A percentile compares a stretch with the other conserved stretches of the same genome.
These are phyloP conservation scores for Diphasiastrum complanatum DNA, from an alignment of 83 land plant species.

Conservation along the genomic window DNA sequence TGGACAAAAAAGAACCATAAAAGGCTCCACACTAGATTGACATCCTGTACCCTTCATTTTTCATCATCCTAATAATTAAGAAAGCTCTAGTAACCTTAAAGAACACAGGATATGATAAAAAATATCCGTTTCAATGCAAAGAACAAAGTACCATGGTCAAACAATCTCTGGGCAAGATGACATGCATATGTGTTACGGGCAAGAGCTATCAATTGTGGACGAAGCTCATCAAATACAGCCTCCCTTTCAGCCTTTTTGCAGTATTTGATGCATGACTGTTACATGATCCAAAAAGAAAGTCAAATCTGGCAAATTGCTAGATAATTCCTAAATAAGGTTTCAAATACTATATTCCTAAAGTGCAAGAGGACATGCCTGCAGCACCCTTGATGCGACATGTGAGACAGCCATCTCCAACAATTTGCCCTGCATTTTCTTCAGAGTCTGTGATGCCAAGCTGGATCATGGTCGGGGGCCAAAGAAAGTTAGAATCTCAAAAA, in stretches of 20 bases:
- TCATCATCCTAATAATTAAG: not conserved
- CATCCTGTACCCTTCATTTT: not conserved
- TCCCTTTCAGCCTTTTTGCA: conserved; percentile 64
- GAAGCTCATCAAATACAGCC: conserved; percentile 69
- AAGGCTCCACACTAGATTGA: not conserved
- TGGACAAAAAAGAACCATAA: not conserved
- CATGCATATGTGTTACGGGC: conserved; percentile 79
- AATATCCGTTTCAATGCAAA: not conserved
- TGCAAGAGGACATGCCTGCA: conserved; percentile 46
- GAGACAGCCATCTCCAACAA: conserved; percentile 72
- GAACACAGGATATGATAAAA: no score
- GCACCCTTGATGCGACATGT: conserved; percentile 77
- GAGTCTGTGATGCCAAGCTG: conserved; percentile 56
- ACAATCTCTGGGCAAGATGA: conserved; percentile 76
- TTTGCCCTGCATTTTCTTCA: conserved; percentile 81
- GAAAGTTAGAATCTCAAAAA: no score
- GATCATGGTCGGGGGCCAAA: no score
- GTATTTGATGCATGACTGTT: conserved; percentile 84
- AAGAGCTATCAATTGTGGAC: conserved; percentile 73
- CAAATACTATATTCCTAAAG: not conserved
- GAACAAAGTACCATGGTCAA: conserved; percentile 68
- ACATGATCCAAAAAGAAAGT: not conserved
- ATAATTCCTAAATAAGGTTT: not conserved
- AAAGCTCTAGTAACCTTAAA: no score
- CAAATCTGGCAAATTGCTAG: conserved; percentile 12